These are phyloP conservation scores for Solanum tarapatanum DNA, from an alignment of 257 asterid genomes.

Conservation along the genomic window DNA sequence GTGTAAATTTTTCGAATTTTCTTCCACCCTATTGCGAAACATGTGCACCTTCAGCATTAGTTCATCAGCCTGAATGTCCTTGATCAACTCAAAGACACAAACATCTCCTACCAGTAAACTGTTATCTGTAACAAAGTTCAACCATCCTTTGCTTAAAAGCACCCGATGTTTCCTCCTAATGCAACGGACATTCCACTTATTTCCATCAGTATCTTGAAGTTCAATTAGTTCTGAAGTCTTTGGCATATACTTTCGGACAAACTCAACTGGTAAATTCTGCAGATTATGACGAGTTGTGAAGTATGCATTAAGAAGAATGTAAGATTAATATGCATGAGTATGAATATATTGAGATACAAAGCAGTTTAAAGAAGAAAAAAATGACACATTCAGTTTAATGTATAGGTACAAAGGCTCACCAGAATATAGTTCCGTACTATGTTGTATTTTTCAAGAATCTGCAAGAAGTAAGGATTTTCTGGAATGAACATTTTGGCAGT, in stretches of 20 bases:
- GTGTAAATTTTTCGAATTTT: not conserved
- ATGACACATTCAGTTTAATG: not conserved
- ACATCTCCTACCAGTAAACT: constrained; percentile 1
- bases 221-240: not conserved
- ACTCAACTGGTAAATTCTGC: constrained; percentile 2
- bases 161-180: not conserved
- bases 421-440: not conserved
- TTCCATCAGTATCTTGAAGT: constrained; percentile 2
- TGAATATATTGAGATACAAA: not conserved
- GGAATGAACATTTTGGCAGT: not conserved
- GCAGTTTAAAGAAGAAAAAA: not conserved
- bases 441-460: not conserved
- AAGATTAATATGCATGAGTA: not conserved
- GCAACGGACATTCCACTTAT: not conserved
- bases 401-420: constrained; percentile 7
- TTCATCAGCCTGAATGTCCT: not conserved
- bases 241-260: not conserved
- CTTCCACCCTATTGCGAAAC: not conserved
- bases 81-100: constrained; percentile 7
- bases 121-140: not conserved
- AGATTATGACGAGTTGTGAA: not conserved
- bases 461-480: not conserved
- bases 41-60: not conserved
- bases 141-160: not conserved
- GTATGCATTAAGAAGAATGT: not conserved